Conservation (phyloP, 345 rosid genomes). For the Linum tenue region DNA sequence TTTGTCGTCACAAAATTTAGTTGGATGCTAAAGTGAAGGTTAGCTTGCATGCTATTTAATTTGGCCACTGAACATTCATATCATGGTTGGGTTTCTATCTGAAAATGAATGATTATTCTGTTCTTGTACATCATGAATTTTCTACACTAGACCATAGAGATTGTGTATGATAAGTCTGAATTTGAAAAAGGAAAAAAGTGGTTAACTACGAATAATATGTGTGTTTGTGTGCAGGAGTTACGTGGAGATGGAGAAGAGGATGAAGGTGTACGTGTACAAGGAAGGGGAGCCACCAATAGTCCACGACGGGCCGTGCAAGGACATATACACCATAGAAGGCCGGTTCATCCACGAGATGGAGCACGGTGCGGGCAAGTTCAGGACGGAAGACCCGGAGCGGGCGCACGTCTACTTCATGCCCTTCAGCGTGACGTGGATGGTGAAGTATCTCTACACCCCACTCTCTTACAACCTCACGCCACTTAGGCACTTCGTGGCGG, state of each 20-base stretch:
- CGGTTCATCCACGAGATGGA: slow-evolving; percentile 79
- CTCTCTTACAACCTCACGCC: slow-evolving; percentile 31
- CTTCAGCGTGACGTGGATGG: slow-evolving; percentile 75
- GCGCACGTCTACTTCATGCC: slow-evolving; percentile 85
- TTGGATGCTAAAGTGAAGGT: too few species aligned
- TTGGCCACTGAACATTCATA: too few species aligned
- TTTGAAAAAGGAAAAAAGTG: too few species aligned
- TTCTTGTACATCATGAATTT: too few species aligned
- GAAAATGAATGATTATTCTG: too few species aligned
- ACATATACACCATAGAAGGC: slow-evolving; percentile 72
- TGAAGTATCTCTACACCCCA: slow-evolving; percentile 46
- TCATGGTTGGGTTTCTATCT: too few species aligned
- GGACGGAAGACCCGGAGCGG: slow-evolving; percentile 37
- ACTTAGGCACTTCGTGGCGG: slow-evolving; percentile 47
- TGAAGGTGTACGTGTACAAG: slow-evolving; percentile 59
- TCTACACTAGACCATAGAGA: too few species aligned
- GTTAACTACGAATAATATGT: too few species aligned
- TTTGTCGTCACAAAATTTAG: too few species aligned
- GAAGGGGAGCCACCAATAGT: slow-evolving; percentile 62
- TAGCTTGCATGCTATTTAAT: too few species aligned
- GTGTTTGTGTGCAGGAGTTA: slow-evolving; percentile 64
- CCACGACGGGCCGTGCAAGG: slow-evolving; percentile 51
- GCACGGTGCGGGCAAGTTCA: slow-evolving; percentile 37
- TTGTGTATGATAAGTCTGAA: too few species aligned
- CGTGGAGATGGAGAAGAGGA: slow-evolving; percentile 50